phyloP scores from a whole-genome alignment of 1,284 basidiomycete species.

The Amylostereum chailletii region DNA sequence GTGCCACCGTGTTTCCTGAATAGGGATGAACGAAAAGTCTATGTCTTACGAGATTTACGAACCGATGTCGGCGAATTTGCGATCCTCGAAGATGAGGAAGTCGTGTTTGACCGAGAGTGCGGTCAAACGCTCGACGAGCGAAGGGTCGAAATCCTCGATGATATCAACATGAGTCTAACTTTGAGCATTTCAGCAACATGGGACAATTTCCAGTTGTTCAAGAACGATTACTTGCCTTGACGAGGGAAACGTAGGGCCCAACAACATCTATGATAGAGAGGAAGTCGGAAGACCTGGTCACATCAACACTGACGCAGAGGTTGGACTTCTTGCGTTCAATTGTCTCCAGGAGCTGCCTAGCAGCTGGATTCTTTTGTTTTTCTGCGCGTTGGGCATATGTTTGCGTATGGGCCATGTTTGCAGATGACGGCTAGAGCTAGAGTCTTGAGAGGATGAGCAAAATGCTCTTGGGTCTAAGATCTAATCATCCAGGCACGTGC shows the following conservation, averaged over 20 bases:
- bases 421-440: neutral
- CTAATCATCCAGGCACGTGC: too few relatives aligned
- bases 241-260: constrained; percentile 83
- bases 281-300: constrained; percentile 76
- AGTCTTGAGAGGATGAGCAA: too few relatives aligned
- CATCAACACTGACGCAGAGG: constrained; percentile 93
- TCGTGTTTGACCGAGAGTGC: constrained; percentile 76
- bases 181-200: neutral
- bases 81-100: constrained; percentile 97
- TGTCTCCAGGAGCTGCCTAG: constrained; percentile 68
- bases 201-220: constrained; percentile 1
- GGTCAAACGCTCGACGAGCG: constrained; percentile 65
- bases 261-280: constrained; percentile 84
- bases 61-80: constrained; percentile 99
- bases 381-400: constrained; percentile 63
- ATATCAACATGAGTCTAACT: constrained; percentile 94
- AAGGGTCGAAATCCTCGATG: constrained; percentile 82
- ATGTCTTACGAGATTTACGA: constrained; percentile 15
- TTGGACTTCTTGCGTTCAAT: constrained; percentile 90
- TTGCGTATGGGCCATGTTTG: constrained; percentile 31
- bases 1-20: constrained; percentile 88
- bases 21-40: neutral
- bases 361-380: constrained; percentile 65
- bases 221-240: constrained; percentile 62
- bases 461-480: too few relatives aligned